Percentiles rank a stretch among this genome's conserved stretches.
Evolutionary conservation across 75 land plant genomes (phyloP).

Genomic region (Sequoia sempervirens): DNA sequence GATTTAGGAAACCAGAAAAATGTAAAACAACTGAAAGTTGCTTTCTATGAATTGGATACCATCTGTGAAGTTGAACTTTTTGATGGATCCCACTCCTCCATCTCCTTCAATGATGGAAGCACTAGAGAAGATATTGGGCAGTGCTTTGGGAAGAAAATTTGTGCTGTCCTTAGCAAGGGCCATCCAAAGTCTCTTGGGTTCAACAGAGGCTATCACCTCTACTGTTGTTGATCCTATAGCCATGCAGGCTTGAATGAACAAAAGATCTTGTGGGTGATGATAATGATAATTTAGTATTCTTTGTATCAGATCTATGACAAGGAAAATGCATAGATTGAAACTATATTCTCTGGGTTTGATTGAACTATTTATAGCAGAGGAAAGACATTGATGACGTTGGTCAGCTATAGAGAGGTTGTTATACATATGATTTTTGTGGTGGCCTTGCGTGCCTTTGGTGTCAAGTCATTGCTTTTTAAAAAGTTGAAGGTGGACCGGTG

Average conservation of each 20-base stretch:
- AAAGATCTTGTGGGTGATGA: not conserved
- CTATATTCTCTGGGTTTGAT: not conserved
- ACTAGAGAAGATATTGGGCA: constrained; percentile 14
- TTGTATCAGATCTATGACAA: not conserved
- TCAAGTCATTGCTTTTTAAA: not conserved
- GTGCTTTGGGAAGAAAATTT: constrained; percentile 24
- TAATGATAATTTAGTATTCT: not conserved
- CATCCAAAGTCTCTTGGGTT: constrained; percentile 26
- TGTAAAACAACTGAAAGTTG: not conserved
- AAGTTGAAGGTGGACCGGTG: not conserved
- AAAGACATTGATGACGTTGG: not conserved
- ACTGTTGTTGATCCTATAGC: not conserved
- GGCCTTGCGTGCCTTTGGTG: not conserved
- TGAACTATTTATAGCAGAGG: not conserved
- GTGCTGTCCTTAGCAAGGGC: constrained; percentile 17
- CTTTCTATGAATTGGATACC: not conserved
- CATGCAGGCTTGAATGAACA: not conserved
- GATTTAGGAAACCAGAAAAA: no score
- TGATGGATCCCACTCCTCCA: constrained; percentile 34
- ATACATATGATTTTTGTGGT: not conserved
- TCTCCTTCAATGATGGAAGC: constrained; percentile 24
- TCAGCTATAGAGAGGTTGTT: not conserved
- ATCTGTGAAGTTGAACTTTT: constrained; percentile 13
- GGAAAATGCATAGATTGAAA: not conserved
- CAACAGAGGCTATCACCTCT: constrained; percentile 12